Conservation (phyloP, 192 early-diverging fungal genomes). For the Umbelopsis isabellina region DNA sequence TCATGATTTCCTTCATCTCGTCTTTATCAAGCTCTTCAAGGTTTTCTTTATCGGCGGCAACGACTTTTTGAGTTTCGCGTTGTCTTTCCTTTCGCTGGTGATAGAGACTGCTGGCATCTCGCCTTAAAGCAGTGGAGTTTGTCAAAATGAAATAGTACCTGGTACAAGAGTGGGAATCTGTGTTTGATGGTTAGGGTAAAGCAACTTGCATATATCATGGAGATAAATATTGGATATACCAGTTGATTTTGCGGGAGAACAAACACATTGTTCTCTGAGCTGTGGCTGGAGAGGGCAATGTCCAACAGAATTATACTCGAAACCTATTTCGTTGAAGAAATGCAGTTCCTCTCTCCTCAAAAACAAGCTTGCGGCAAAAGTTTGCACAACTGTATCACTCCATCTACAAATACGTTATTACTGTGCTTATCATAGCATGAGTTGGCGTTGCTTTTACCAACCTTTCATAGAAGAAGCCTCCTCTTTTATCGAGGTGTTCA, state of each 20-base stretch:
- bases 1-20: background rate
- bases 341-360: conserved; percentile 66
- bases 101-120: background rate
- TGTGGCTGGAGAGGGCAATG: conserved; percentile 70
- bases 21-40: background rate
- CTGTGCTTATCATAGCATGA: background rate
- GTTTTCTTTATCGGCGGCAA: background rate
- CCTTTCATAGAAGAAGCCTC: conserved; percentile 89
- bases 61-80: background rate
- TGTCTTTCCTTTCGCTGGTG: background rate
- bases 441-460: conserved; percentile 27
- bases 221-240: conserved; percentile 34
- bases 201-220: no score
- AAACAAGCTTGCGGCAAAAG: conserved; percentile 66
- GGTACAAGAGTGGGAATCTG: conserved; percentile 17
- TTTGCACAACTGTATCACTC: conserved; percentile 72
- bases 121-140: background rate
- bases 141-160: conserved; percentile 1
- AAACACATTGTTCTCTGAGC: conserved; percentile 47
- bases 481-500: conserved; percentile 70
- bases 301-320: conserved; percentile 57
- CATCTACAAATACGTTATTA: conserved; percentile 48
- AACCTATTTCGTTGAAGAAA: conserved; percentile 77
- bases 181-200: no score
- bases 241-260: conserved; percentile 46